Evolutionary conservation across 805 yeast genomes (phyloP), one percentile per base, ranked within the genome.

Genomic region (Starmerella floricola): DNA sequence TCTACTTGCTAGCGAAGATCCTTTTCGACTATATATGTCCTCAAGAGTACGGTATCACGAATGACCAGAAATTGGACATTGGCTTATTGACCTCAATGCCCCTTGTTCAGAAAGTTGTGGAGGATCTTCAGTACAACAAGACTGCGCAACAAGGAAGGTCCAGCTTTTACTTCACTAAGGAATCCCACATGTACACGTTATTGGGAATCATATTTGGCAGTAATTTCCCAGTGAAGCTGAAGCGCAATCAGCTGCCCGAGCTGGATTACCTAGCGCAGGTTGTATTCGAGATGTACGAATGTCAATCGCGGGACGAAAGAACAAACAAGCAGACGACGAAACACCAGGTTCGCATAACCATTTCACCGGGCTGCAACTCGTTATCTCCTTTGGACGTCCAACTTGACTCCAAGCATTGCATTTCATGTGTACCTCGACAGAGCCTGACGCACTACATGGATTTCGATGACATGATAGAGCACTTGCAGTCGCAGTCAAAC

Each of bases 351-450:
- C 72, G 97, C 55, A 70, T 91, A 47, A 79, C 88, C n/a, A 69
- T 91, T 53, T 82, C 95, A 4, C 97, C 98, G 1, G 99, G 99
- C 17, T 91, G 98, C 62, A 96, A 91, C 63, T 87, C 97, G 0
- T 94, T 86, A 56, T 95, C 88, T 61, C 98, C 99, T 21, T 69
- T 91, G 50, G 99, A 91, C 63, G 94, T 93, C 35, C 95, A 88
- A 61, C 69, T 91, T 36, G 98, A 91, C 63, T 88, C 85, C 35
- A 87, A 85, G 58, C 99, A 91, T 63, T 88, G 91, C 62, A 91
- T 91, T 49, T 87, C 95, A 20, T 88, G 96, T 57, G 91, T 91
- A 53, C 94, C 96, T 36, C 76, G 91, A 55, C 76, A 86, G 41
- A 78, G 84, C 44, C 69, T 91, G 54, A 91, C 98, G 1, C 76